Conservation (phyloP, 257 asterid genomes). For the Solanum verrucosum region DNA sequence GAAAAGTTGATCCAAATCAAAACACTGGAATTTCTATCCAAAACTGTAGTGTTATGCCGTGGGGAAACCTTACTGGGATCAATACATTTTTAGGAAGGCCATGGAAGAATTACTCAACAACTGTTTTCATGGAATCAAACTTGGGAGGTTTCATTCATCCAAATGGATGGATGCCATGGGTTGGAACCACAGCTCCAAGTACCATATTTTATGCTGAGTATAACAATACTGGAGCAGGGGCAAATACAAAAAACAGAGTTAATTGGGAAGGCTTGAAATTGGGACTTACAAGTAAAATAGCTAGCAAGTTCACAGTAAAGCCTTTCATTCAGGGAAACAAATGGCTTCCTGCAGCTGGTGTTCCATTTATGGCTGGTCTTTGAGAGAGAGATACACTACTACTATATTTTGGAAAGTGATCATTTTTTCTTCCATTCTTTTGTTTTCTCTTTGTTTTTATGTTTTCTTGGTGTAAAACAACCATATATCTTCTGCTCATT, state of each 20-base stretch:
- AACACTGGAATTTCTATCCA: slow-evolving; percentile 72
- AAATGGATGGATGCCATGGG: slow-evolving; percentile 86
- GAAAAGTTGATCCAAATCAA: slow-evolving; percentile 37
- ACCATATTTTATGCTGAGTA: slow-evolving; percentile 74
- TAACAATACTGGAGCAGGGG: slow-evolving; percentile 52
- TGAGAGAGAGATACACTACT: slow-evolving; percentile 6
- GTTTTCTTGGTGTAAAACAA: background rate
- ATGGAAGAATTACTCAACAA: slow-evolving; percentile 80
- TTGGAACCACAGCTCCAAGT: slow-evolving; percentile 52
- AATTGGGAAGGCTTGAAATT: slow-evolving; percentile 70
- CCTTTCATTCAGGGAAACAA: slow-evolving; percentile 41
- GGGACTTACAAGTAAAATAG: slow-evolving; percentile 29
- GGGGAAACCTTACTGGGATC: slow-evolving; percentile 45
- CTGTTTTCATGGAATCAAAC: slow-evolving; percentile 31
- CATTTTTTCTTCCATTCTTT: background rate
- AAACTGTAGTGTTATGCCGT: slow-evolving; percentile 51
- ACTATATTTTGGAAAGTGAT: background rate
- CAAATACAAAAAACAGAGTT: slow-evolving; percentile 56
- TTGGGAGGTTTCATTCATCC: slow-evolving; percentile 46
- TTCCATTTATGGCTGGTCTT: slow-evolving; percentile 46
- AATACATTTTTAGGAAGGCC: slow-evolving; percentile 66
- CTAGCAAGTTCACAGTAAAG: slow-evolving; percentile 49
- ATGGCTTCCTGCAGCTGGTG: slow-evolving; percentile 55
- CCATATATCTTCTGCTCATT: background rate
- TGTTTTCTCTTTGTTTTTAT: background rate